Evolutionary conservation across 306 rosid genomes (phyloP), one percentile per base, ranked within the genome.

Genomic region (Prosopis cineraria): DNA sequence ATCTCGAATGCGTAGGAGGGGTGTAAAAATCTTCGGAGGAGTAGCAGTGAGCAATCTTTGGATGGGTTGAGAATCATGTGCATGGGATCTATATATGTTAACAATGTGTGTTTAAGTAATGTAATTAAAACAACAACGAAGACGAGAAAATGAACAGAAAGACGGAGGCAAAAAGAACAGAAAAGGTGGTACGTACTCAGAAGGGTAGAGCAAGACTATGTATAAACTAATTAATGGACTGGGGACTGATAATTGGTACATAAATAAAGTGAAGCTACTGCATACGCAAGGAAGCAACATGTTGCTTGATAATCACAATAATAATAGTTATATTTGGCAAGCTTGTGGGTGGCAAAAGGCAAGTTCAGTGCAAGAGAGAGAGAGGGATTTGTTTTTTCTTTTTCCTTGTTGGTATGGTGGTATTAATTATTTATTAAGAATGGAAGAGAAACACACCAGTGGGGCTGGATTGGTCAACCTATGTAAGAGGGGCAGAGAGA

Each of bases 381-480:
- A 41, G 2, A 3, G 10, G 44, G 6, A 33, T 64, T 39, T 53
- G 20, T 1, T 17, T 10, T 10, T 3, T 0, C 14, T 53, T 9
- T 76, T 84, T 77, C 87, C 73, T 52, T 76, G 71, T 72, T 78
- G n/a, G 20, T 50, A 7, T 84, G 76, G 66, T 43, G 29, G 12
- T 29, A 29, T 59, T 59, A 3, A 33, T 60, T 85, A 78, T 87
- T 24, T 69, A 80, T 88, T 52, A 6, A 52, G 8, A 81, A 75
- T 63, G 87, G 81, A 78, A 86, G 43, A 37, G 17, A 39, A 86
- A 65, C 50, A 65, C 50, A 88, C 78, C 85, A 88, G 92, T 86
- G 89, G 95, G 95, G 84, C 76, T 87, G 87, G 73, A 85, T 90
- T 87, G 96, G 98, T 95, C 98, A 95, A 95, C 98, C 89, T 82